Evolutionary conservation across 2,329 filamentous ascomycete genomes (phyloP).

Genomic region (Talaromyces amestolkiae): DNA sequence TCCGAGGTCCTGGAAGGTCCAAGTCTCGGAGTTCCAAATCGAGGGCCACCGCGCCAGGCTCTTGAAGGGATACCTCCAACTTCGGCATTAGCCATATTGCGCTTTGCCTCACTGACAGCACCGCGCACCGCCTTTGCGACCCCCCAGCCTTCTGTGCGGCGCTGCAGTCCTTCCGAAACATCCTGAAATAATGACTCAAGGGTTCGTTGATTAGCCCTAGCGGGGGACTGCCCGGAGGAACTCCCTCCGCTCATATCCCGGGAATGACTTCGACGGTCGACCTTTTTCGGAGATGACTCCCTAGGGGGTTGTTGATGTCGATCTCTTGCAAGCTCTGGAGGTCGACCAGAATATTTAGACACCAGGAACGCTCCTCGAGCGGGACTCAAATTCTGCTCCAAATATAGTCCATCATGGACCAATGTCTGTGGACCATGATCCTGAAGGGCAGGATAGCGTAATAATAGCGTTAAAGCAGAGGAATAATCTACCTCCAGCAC

Average conservation of each 20-base stretch:
- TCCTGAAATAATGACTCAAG: slow-evolving; percentile 49
- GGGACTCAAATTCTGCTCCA: slow-evolving; percentile 44
- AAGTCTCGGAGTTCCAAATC: slow-evolving; percentile 21
- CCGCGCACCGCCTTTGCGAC: slow-evolving; percentile 50
- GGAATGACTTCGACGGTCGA: slow-evolving; percentile 31
- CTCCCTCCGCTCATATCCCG: slow-evolving; percentile 28
- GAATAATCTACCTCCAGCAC: slow-evolving; percentile 88
- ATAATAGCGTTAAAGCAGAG: slow-evolving; percentile 72
- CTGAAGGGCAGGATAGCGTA: slow-evolving; percentile 74
- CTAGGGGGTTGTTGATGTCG: slow-evolving; percentile 21
- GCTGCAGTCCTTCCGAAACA: slow-evolving; percentile 49
- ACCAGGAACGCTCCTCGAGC: slow-evolving; percentile 46
- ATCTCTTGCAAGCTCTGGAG: slow-evolving; percentile 35
- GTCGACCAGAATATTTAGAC: slow-evolving; percentile 47
- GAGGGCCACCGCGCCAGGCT: slow-evolving; percentile 21
- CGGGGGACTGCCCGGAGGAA: slow-evolving; percentile 39
- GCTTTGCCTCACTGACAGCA: slow-evolving; percentile 47
- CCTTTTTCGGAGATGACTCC: slow-evolving; percentile 13
- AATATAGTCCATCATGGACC: slow-evolving; percentile 73
- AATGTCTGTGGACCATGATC: slow-evolving; percentile 72
- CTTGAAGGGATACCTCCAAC: slow-evolving; percentile 26
- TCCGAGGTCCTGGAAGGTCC: slow-evolving; percentile 19
- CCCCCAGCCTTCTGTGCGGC: slow-evolving; percentile 49
- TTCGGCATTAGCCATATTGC: slow-evolving; percentile 47
- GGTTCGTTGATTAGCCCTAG: slow-evolving; percentile 39